Evolutionary conservation across 805 yeast species (phyloP), one percentile per base, ranked within the genome.

Genomic region (Wickerhamiella musiphila): DNA sequence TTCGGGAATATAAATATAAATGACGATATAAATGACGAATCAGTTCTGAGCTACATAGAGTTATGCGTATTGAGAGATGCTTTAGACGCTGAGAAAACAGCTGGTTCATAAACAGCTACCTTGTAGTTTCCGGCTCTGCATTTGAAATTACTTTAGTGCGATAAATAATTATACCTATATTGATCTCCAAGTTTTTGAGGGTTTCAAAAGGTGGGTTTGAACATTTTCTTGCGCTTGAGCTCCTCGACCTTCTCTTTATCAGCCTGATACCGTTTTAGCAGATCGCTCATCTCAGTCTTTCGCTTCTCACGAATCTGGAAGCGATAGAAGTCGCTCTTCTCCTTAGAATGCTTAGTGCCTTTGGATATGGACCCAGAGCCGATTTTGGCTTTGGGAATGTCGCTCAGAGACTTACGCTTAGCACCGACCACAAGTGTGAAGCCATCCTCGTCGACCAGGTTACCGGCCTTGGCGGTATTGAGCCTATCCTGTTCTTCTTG

Each of bases 291-390:
- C 54, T 86, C 94, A 40, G 66, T 70, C 62, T 90, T 90, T 66
- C 84, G 86, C 48, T 71, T 68, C 53, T 90, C 94, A 56, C 99
- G 73, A 44, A 90, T 69, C 60, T 90, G 99, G 70, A 84, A 90
- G 47, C 94, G 66, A 62, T 90, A 90, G 62, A 90, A 90, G 57
- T 92, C 96, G 43, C 68, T 65, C 61, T 84, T 81, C 46, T 79
- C 84, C 54, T 75, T 61, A 53, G 68, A 76, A 33, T 61, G 33
- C 31, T 29, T 35, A 9, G 35, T 39, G n/a, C n/a, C n/a, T n/a
- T n/a, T n/a, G n/a, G n/a, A n/a, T n/a, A n/a, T n/a, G n/a, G n/a
- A n/a, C n/a, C n/a, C n/a, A n/a, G n/a, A n/a, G n/a, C n/a, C n/a
- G n/a, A n/a, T n/a, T 18, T 36, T 34, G 0, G 45, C 42, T 10